Evolutionary conservation across 1,284 basidiomycete genomes (phyloP).

Genomic region (Fomitopsis palustris): DNA sequence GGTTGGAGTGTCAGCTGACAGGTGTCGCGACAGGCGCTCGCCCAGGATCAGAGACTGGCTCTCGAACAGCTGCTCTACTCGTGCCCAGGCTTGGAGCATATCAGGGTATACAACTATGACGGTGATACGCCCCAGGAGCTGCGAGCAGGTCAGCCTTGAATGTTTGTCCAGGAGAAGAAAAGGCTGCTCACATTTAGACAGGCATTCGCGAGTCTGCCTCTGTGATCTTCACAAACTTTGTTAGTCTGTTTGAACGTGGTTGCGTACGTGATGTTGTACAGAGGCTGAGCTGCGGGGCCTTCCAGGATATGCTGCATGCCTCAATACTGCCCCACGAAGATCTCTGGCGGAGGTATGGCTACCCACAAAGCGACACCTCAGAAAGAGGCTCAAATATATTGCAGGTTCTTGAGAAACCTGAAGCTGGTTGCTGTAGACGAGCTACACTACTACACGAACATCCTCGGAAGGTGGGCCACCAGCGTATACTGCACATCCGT

Average conservation of each 20-base stretch:
- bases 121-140: constrained; percentile 80
- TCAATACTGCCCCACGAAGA: constrained; percentile 86
- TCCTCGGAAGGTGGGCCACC: constrained; percentile 62
- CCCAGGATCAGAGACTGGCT: constrained; percentile 81
- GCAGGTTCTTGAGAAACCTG: constrained; percentile 69
- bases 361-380: neutral
- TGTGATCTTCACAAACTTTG: constrained; percentile 78
- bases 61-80: constrained; percentile 64
- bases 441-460: constrained; percentile 74
- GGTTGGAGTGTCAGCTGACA: neutral
- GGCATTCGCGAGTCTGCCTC: constrained; percentile 64
- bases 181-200: constrained; percentile 22
- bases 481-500: neutral
- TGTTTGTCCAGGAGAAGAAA: neutral
- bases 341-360: constrained; percentile 65
- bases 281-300: neutral
- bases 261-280: neutral
- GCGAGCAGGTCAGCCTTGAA: constrained; percentile 44
- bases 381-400: neutral
- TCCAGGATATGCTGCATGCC: constrained; percentile 83
- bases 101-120: constrained; percentile 80
- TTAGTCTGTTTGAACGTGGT: constrained; percentile 28
- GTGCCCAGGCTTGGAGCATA: constrained; percentile 60
- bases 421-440: constrained; percentile 85
- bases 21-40: constrained; percentile 62